These are phyloP conservation scores for Alloteropsis semialata DNA, from an alignment of 176 grass and related monocot species.

Conservation along the genomic window DNA sequence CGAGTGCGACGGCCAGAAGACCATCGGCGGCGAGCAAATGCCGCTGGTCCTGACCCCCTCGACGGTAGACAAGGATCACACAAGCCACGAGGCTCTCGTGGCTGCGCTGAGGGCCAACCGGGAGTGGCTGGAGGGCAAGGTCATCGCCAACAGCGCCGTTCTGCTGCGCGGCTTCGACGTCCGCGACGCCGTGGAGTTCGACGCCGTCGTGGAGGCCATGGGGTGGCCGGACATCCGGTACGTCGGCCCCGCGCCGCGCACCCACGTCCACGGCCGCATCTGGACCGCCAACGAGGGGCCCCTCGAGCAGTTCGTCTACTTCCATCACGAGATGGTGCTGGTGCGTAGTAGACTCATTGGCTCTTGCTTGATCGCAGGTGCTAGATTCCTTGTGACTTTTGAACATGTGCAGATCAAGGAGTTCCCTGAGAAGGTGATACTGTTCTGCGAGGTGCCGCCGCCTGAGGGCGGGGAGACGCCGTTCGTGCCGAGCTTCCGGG, in stretches of 20 bases:
- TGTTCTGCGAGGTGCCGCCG: conserved; percentile 32
- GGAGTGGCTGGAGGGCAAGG: conserved; percentile 54
- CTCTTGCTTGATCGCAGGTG: too few relatives aligned
- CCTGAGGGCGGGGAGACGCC: conserved; percentile 63
- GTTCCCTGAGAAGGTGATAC: background rate
- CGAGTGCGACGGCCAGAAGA: conserved; percentile 50
- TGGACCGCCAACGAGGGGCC: conserved; percentile 74
- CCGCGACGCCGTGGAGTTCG: conserved; percentile 40
- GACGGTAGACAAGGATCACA: too few relatives aligned
- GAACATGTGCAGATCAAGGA: conserved; percentile 2
- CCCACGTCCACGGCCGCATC: conserved; percentile 55
- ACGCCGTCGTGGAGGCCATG: conserved; percentile 50
- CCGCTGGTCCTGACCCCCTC: conserved; percentile 33
- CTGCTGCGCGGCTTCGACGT: conserved; percentile 58
- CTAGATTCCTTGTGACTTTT: too few relatives aligned
- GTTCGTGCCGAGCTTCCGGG: conserved; percentile 67
- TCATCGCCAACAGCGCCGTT: conserved; percentile 39
- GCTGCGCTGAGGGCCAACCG: conserved; percentile 11
- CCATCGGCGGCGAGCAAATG: conserved; percentile 46
- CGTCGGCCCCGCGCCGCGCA: conserved; percentile 55
- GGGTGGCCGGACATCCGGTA: conserved; percentile 68
- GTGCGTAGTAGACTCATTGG: too few relatives aligned
- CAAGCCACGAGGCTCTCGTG: conserved; percentile 39
- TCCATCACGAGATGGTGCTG: conserved; percentile 67
- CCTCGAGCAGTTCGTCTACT: conserved; percentile 65